Evolutionary conservation across 1,139 yeast genomes (phyloP), one percentile per base, ranked within the genome.

Genomic region (Insectozyma bohioensis): DNA sequence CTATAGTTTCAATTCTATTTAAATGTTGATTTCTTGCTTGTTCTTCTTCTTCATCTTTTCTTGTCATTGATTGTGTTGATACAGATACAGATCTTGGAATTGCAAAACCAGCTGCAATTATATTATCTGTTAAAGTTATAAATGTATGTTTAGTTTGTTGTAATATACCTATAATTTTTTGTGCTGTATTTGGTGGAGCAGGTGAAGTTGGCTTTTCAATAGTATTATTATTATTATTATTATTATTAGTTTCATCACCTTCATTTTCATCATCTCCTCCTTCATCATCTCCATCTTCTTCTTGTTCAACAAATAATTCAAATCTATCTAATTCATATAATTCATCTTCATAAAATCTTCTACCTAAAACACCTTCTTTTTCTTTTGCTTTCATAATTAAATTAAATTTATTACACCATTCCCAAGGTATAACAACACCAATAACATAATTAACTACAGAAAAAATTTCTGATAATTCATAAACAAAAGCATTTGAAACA

Each of bases 381-480:
- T 86, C 95, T 40, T 75, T 75, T n/a, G 68, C 69, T 45, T 75
- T 75, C 61, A 81, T 82, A 18, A 80, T 60, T 10, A 71, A 61
- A 39, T 75, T 74, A 34, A 82, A 72, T 41, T 85, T 70, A 50
- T 85, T 87, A 41, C 86, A 75, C 95, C 95, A 86, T 56, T 83
- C 94, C 95, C 95, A 86, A 0, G 86, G 87, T 12, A 84, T 70
- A 5, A 85, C 84, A 28, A 85, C 85, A 33, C 86, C 74, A 18
- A 82, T 68, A n/a, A 84, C 79, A 51, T 81, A 84, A 6, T 82
- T 72, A 1, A 83, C 80, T 23, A 86, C 78, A 26, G 83, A 79
- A 50, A 84, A 80, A 27, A 85, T 64, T 46, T 84, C 90, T 9
- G 88, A 78, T 47, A 86, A 69, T 42, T 80, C 83, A 41, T 75